These are phyloP conservation scores for Thalia dealbata DNA, from an alignment of 176 grass and related monocot species.

Conservation along the genomic window DNA sequence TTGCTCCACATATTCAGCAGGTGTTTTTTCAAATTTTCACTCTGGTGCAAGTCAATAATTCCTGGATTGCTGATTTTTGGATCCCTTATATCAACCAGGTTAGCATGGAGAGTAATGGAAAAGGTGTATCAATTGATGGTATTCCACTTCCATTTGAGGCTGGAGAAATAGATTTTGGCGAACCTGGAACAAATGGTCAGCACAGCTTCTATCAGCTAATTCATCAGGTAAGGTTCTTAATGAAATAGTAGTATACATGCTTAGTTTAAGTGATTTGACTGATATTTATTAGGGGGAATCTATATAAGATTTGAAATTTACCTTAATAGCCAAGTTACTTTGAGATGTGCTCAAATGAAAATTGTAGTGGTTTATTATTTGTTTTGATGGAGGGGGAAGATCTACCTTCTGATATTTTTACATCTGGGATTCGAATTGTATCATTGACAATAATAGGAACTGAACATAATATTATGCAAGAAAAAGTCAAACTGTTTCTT, in stretches of 20 bases:
- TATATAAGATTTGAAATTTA: neutral
- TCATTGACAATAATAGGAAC: no score
- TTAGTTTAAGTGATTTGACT: neutral
- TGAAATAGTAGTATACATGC: neutral
- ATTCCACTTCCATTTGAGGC: slow-evolving; percentile 54
- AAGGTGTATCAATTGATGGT: slow-evolving; percentile 91
- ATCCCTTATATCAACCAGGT: slow-evolving; percentile 36
- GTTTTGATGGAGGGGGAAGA: no score
- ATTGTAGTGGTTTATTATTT: no score
- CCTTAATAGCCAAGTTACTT: no score
- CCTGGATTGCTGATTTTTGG: neutral
- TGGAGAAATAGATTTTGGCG: slow-evolving; percentile 99
- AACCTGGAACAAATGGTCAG: slow-evolving; percentile 98
- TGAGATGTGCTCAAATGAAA: no score
- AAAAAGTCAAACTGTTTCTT: no score
- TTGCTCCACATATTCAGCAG: slow-evolving; percentile 97
- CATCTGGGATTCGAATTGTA: no score
- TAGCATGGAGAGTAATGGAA: slow-evolving; percentile 99
- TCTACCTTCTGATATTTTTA: no score
- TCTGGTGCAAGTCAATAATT: neutral
- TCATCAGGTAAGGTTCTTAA: slow-evolving; percentile 59
- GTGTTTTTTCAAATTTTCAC: slow-evolving; percentile 41
- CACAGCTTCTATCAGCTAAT: slow-evolving; percentile 99
- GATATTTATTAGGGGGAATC: neutral
- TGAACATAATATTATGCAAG: no score